Base-by-base conservation (phyloP, 148 eudicot species). In the Nepenthes gracilis region DNA sequence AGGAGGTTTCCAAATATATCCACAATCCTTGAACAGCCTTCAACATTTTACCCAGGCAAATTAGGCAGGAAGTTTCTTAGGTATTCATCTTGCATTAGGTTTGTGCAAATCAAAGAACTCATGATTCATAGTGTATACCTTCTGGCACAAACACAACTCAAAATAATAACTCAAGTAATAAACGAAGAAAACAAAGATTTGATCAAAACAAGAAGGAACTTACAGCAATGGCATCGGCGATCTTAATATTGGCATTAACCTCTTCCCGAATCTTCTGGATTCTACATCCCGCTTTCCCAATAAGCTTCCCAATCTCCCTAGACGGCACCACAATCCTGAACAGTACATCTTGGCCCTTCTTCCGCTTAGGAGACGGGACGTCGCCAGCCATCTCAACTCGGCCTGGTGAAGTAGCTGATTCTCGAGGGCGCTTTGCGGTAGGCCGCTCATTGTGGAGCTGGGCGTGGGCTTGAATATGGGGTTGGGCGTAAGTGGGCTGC, bases 151-250 rank as follows among this genome's bases (percentile, higher is more conserved):
- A 23, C 23, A 23, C 23, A 23, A 23, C 23, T 23, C 23, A 23
- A 23, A 23, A 23, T 23, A 23, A 23, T 23, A 23, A 23, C 23
- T 23, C 23, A 23, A 23, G 23, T 23, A 23, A 23, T 23, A 23
- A 23, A 23, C 23, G 23, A 23, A 40, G 11, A 49, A 5, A 48
- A 47, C 45, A 65, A 57, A 12, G 34, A 47, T 32, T 12, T 45
- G 38, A 1, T 36, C 12, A 12, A 34, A 35, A 48, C 55, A 43
- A 6, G 43, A 35, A 47, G 7, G 47, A 54, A 78, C 88, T 74
- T 32, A 90, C 97, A 61, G 97, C 77, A 64, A 87, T 60, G 43
- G 97, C 85, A 58, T 90, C 97, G 54, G 97, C 97, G 61, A 90
- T 83, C 57, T 90, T 90, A 53, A 90, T 63, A 59, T 81, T 85